Evolutionary conservation across 169 alveolate genomes (phyloP), one percentile per base, ranked within the genome.

Genomic region (Condylostoma magnum): DNA sequence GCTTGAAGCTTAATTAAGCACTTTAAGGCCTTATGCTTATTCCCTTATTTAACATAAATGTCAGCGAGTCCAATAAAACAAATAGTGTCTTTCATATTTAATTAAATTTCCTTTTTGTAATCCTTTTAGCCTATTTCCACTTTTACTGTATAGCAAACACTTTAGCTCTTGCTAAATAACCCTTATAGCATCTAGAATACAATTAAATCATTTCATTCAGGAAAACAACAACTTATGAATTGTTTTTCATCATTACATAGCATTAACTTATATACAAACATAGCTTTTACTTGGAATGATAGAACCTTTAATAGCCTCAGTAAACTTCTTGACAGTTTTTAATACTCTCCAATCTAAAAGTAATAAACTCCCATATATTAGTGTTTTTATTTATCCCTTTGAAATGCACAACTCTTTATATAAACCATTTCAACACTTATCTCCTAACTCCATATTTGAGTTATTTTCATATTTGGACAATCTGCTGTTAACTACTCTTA

Each of bases 121-220:
- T 57, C 69, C 18, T 28, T 57, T 34, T 15, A 5, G 69, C 69
- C 37, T 57, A 34, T 20, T 57, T 51, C 46, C 48, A 12, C 5
- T 30, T 28, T 33, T 37, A 31, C 37, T 57, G 69, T 37, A 20
- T 28, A 31, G n/a, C n/a, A 33, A 6, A 57, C 31, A 57, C 53
- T 34, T 20, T 28, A 20, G 53, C 69, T 57, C 69, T 57, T 4
- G 31, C 33, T 31, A 57, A 15, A 57, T 57, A 57, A 1, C 69
- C 69, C 37, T 57, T 51, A 57, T 47, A 28, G 51, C 31, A 57
- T 2, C 37, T 57, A 4, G 69, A 51, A 30, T 34, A 57, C n/a
- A 28, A 34, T 37, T 4, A 28, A 57, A 57, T 1, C 12, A 47
- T 20, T 15, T 57, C 37, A 18, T 31, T 28, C 15, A 57, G n/a